These are phyloP conservation scores for Nitzschia sp. DNA, from an alignment of 108 stramenopile genomes.

Conservation along the genomic window DNA sequence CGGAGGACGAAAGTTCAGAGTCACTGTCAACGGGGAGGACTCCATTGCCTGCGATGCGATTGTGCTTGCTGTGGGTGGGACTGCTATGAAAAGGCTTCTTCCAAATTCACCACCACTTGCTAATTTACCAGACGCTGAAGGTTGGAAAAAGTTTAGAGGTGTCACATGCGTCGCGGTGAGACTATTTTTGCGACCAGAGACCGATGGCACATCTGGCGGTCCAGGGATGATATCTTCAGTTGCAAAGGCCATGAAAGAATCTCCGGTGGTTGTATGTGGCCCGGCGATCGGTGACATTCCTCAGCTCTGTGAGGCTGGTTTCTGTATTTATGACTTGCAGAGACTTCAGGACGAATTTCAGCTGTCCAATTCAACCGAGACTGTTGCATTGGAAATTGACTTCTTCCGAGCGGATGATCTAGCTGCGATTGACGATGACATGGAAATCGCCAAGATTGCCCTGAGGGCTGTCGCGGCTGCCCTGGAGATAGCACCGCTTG, in stretches of 20 bases:
- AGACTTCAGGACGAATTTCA: constrained; percentile 67
- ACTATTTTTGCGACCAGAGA: constrained; percentile 54
- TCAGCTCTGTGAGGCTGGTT: constrained; percentile 73
- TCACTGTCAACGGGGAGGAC: constrained; percentile 28
- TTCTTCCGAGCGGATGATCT: constrained; percentile 79
- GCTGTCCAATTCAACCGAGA: constrained; percentile 7
- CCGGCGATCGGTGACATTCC: constrained; percentile 59
- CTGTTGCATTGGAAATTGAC: constrained; percentile 68
- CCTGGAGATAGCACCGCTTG: constrained; percentile 39
- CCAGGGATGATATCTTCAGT: constrained; percentile 27
- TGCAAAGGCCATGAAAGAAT: constrained; percentile 66
- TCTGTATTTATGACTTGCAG: constrained; percentile 84
- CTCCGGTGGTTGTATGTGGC: constrained; percentile 79
- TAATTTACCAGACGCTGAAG: constrained; percentile 32
- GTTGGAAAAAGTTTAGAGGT: constrained; percentile 71
- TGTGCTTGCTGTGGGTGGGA: constrained; percentile 79
- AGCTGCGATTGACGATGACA: constrained; percentile 50
- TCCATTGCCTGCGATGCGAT: constrained; percentile 66
- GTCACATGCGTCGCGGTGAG: constrained; percentile 83
- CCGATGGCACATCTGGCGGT: constrained; percentile 35
- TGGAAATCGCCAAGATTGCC: constrained; percentile 46
- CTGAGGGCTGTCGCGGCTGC: constrained; percentile 63
- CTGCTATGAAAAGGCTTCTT: constrained; percentile 47
- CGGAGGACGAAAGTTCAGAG: constrained; percentile 1
- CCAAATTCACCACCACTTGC: constrained; percentile 50